Base-by-base conservation (phyloP, 768 basidiomycete genomes). In the Artomyces pyxidatus region DNA sequence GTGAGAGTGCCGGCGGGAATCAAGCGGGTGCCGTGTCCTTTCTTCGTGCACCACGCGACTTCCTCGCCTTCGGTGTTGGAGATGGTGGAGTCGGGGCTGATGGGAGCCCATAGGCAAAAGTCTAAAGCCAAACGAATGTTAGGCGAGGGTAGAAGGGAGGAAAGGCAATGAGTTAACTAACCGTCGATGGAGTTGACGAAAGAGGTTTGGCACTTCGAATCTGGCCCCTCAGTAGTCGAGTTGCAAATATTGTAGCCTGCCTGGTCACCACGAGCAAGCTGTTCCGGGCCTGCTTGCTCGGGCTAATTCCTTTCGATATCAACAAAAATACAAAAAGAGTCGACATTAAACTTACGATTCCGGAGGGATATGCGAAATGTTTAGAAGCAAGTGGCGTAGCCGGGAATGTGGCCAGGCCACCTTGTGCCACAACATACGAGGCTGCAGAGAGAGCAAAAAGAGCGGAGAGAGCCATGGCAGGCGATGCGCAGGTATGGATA, bases 11-110 rank as follows among this genome's bases (percentile, higher is more conserved):
- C 82, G 0, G 60, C 64, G n/a, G 85, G 85, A 28, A 91, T 86
- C 45, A 83, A 59, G 50, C 89, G 83, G 3, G 85, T 80, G 3
- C 88, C 88, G 48, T 75, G 77, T 4, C 77, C 77, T 1, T 73
- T 72, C 61, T 83, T 78, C n/a, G 80, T 78, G 67, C 87, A 92
- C 75, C 78, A 92, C 1, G 86, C 79, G 9, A 91, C 83, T 58
- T 78, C 80, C 60, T 78, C 69, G 37, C 75, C 80, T 61, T 92
- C 89, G 3, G 75, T 75, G 51, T 84, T 72, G 28, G 74, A 82
- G 38, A 91, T 80, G n/a, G 67, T 63, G 12, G 73, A 69, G 61
- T 77, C 69, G 3, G 74, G 68, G n/a, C 65, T 64, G 1, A 70
- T 56, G 0, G 82, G 76, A 26, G 71, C 80, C 79, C 81, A 86